Conservation (phyloP, 768 basidiomycete genomes). For the Mycena olivaceomarginata region DNA sequence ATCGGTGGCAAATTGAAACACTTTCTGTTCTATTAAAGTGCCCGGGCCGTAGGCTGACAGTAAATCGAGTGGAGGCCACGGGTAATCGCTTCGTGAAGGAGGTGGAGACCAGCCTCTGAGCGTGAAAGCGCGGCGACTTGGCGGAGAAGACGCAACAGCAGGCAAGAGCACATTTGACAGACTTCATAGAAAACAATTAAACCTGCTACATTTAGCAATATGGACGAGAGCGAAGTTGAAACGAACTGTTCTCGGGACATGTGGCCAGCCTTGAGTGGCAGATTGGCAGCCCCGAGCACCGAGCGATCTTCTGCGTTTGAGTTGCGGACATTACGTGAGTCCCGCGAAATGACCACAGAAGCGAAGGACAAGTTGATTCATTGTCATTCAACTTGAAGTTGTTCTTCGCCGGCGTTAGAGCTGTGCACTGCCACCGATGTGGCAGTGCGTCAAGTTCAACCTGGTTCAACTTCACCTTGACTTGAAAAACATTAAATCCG, state of each 20-base stretch:
- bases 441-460: too few species aligned
- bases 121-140: background rate
- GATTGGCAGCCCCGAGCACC: background rate
- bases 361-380: background rate
- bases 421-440: too few species aligned
- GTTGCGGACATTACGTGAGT: constrained; percentile 9
- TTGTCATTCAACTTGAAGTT: too few species aligned
- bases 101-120: background rate
- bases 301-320: constrained; percentile 25
- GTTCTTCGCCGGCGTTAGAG: background rate
- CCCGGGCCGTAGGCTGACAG: constrained; percentile 6
- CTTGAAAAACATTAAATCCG: too few species aligned
- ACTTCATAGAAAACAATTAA: constrained; percentile 5
- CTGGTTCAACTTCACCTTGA: too few species aligned
- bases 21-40: background rate
- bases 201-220: too few species aligned
- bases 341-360: constrained; percentile 12
- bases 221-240: constrained; percentile 1
- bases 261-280: constrained; percentile 4
- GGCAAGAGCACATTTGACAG: background rate
- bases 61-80: constrained; percentile 8
- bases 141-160: constrained; percentile 1
- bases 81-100: constrained; percentile 17
- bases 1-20: background rate
- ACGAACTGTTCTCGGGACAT: background rate